These are phyloP conservation scores for Pelargonium australe DNA, from an alignment of 441 rosid species.

Conservation along the genomic window DNA sequence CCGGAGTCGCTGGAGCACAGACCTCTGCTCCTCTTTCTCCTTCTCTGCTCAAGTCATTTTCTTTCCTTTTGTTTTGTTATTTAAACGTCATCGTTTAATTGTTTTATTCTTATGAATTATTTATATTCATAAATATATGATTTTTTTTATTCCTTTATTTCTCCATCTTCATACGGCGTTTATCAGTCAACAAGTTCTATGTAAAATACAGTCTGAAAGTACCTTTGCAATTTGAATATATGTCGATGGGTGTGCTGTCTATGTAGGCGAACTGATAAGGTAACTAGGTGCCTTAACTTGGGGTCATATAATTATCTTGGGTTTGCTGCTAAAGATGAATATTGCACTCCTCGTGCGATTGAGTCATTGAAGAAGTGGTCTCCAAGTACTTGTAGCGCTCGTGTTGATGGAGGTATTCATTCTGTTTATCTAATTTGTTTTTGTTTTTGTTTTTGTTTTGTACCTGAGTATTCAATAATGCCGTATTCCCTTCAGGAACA, in stretches of 20 bases:
- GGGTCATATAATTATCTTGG: constrained; percentile 90
- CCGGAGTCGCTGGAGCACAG: too few relatives aligned
- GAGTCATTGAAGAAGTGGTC: constrained; percentile 61
- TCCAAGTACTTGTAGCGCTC: constrained; percentile 70
- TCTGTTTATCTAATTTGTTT: not conserved
- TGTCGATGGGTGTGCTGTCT: not conserved
- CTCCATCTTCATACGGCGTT: too few relatives aligned
- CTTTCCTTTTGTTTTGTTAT: not conserved
- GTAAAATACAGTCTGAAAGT: not conserved
- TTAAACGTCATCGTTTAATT: too few relatives aligned
- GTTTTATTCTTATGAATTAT: too few relatives aligned
- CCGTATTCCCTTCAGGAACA: constrained; percentile 42
- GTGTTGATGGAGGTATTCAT: constrained; percentile 64
- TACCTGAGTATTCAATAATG: constrained; percentile 6
- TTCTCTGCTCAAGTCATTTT: not conserved
- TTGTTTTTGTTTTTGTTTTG: not conserved
- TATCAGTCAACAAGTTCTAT: not conserved
- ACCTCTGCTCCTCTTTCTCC: not conserved
- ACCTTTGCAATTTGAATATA: not conserved
- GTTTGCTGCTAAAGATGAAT: constrained; percentile 79
- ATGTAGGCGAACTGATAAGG: constrained; percentile 59
- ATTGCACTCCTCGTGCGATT: constrained; percentile 83
- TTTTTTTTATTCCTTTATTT: too few relatives aligned
- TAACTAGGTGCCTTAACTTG: constrained; percentile 67
- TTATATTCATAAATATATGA: too few relatives aligned